Base-by-base conservation (phyloP, 805 yeast species). In the Zygosaccharomyces kombuchaensis region DNA sequence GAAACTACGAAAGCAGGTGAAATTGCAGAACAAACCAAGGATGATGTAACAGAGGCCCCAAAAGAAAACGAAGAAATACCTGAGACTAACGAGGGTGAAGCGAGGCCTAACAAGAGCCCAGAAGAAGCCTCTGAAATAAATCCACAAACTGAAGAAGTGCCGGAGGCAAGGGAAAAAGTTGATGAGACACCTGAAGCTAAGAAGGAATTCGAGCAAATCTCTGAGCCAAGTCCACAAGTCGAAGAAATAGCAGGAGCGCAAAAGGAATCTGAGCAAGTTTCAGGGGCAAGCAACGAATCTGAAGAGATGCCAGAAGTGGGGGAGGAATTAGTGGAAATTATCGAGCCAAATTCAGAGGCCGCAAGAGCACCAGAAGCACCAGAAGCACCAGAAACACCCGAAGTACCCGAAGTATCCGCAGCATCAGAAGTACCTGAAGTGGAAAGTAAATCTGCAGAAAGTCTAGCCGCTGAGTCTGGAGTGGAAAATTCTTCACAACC, bases 1-100 rank as follows among this genome's bases (percentile, higher is more conserved):
- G 47, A 44, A 41, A 37, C 42, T 14, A 22, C 40, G 26, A 27
- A 35, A 9, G 36, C 27, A 8, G 41, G 34, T 14, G 49, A 35
- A 34, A 31, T 25, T 12, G 31, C 36, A 16, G 48, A 45, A 27
- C 7, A 32, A 22, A 40, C 16, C 4, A n/a, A 40, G 21, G 40
- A 45, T 38, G 42, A 25, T 21, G 23, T 38, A 13, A 34, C 12
- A 19, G 47, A 40, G 6, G 40, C 17, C 8, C 14, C 30, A 19
- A n/a, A 19, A 14, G 39, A 16, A 4, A 7, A 16, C 12, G 14
- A 14, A 6, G 38, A 34, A 22, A 30, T 25, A 10, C 10, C 26
- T 23, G 38, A 31, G 12, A 17, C 10, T 14, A 34, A 30, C 9
- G 16, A 10, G 5, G 44, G 26, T 23, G 32, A 31, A 17, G 12